Conservation (phyloP, 768 basidiomycete genomes). For the Russula compacta region DNA sequence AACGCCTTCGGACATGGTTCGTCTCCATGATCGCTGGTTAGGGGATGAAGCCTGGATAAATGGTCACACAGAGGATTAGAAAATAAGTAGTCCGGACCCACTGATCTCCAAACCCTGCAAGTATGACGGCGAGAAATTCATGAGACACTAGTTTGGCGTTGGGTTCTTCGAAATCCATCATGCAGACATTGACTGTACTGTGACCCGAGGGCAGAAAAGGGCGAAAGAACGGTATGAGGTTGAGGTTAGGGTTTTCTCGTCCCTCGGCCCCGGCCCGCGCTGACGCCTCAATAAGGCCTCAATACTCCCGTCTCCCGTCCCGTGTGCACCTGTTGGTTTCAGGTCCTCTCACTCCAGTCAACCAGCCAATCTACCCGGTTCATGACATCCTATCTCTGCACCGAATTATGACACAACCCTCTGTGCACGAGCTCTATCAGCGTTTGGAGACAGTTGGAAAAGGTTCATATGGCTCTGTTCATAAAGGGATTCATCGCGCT, state of each 20-base stretch:
- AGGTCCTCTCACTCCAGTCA: not conserved
- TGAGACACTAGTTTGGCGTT: slow-evolving; percentile 43
- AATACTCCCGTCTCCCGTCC: too few species aligned
- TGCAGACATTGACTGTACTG: not conserved
- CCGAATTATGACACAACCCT: slow-evolving; percentile 37
- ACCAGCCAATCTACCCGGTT: not conserved
- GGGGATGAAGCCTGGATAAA: slow-evolving; percentile 50
- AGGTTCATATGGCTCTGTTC: slow-evolving; percentile 93
- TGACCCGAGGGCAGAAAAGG: too few species aligned
- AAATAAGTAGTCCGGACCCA: slow-evolving; percentile 29
- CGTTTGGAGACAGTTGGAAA: slow-evolving; percentile 91
- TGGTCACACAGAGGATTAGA: not conserved
- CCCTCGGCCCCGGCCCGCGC: not conserved
- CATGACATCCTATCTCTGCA: not conserved
- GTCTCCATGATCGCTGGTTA: slow-evolving; percentile 69
- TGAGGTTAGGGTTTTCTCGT: slow-evolving; percentile 1
- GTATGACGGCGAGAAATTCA: slow-evolving; percentile 82
- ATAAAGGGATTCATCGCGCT: slow-evolving; percentile 77
- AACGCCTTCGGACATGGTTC: slow-evolving; percentile 81
- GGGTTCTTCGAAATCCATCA: slow-evolving; percentile 51
- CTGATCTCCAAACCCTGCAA: slow-evolving; percentile 93
- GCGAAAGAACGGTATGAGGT: not conserved
- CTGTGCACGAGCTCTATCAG: slow-evolving; percentile 72
- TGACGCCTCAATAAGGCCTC: too few species aligned
- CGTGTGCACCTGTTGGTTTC: not conserved